Conservation (phyloP, 139 green algal genomes). For the Medakamo hakoo region DNA sequence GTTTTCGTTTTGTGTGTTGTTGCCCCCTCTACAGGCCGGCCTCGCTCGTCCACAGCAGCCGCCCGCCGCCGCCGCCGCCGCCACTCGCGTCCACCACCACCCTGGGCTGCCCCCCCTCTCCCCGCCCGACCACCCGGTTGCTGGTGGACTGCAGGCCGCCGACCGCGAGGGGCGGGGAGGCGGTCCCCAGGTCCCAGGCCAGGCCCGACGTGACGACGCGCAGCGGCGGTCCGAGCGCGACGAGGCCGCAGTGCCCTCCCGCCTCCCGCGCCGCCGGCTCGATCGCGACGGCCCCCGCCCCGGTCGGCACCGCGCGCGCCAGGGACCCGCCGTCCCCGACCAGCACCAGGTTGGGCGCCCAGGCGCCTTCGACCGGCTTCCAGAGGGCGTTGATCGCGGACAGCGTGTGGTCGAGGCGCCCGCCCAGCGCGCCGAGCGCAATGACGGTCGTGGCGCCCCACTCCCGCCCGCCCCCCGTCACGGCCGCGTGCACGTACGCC, state of each 20-base stretch:
- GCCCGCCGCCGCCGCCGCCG: conserved; percentile 21
- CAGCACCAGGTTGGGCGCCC: conserved; percentile 45
- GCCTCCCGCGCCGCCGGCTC: conserved; percentile 2
- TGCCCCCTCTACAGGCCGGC: not conserved
- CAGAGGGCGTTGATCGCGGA: conserved; percentile 54
- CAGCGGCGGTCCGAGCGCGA: not conserved
- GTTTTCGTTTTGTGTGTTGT: not conserved
- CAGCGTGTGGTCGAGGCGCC: conserved; percentile 72
- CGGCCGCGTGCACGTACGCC: conserved; percentile 22
- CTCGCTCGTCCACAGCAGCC: conserved; percentile 45
- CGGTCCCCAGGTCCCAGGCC: conserved; percentile 2
- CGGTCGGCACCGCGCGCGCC: conserved; percentile 48
- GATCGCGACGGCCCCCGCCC: conserved; percentile 30
- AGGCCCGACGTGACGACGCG: not conserved
- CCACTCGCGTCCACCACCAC: conserved; percentile 22
- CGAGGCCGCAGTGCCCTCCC: not conserved
- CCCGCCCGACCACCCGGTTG: conserved; percentile 46
- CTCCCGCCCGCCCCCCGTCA: no score
- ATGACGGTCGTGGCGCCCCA: not conserved
- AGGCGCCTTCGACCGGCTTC: conserved; percentile 45
- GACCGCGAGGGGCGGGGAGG: conserved; percentile 23
- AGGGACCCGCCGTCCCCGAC: conserved; percentile 47
- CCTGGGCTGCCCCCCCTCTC: no score
- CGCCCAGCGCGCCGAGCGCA: conserved; percentile 51
- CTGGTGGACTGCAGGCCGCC: conserved; percentile 39